Base-by-base conservation (phyloP, 345 rosid species). In the Salix udensis region DNA sequence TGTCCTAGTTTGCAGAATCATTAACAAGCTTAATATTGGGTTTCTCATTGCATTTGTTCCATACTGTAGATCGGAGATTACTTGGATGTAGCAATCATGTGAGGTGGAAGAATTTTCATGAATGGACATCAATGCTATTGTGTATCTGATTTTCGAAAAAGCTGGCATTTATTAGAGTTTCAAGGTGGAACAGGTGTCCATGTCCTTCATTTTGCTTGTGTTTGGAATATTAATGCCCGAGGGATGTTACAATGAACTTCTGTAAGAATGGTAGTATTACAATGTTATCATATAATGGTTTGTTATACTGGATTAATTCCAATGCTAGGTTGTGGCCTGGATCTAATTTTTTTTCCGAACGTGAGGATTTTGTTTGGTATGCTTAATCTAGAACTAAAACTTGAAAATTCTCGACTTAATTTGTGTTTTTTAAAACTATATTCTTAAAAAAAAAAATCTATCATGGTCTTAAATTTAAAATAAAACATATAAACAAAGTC, bases 61-160 rank as follows among this genome's bases (percentile, higher is more conserved):
- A 13, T 34, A 14, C 30, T 42, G 14, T 30, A 76, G 79, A 76
- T 76, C 69, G 79, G 79, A 68, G 79, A 76, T 68, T 76, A 68
- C 68, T 76, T 76, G 68, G 79, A 76, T 40, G 79, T 76, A 0
- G 79, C 79, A 21, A 76, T 76, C 28, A 28, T 76, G 2, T 76
- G 42, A 68, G 53, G 36, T 11, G 9, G 30, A 73, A 60, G 26
- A 11, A 11, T 73, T 13, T 4, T 26, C 8, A 28, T 24, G 26
- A 19, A n/a, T 31, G 65, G 36, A 58, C 3, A 2, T 1, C 12
- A 23, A 4, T 39, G 48, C 12, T 37, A 66, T 9, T 34, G 34
- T 55, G 66, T 14, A 0, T 34, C 58, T 44, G 31, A 34, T 72
- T 34, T 55, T 36, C n/a, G 40, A 1, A 10, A 10, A 39, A 15